Evolutionary conservation across 495 filamentous ascomycete genomes (phyloP).

Genomic region (Hypoxylon fragiforme): DNA sequence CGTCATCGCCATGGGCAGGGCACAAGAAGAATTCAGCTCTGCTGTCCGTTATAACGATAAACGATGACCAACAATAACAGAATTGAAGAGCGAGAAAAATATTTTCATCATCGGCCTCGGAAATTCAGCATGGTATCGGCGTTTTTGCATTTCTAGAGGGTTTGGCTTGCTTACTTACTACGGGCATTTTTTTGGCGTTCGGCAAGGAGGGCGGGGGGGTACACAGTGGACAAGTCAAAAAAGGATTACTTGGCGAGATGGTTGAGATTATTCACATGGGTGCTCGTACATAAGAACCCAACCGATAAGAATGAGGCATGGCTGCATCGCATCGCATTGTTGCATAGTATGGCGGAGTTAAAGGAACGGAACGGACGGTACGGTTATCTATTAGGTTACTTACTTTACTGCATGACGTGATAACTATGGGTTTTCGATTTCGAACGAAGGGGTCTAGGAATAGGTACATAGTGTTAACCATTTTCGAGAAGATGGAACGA

Average conservation of each 20-base stretch:
- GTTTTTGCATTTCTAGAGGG: constrained; percentile 15
- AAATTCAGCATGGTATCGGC: constrained; percentile 26
- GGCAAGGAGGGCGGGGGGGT: neutral
- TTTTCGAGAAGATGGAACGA: constrained; percentile 12
- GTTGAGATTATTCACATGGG: constrained; percentile 4
- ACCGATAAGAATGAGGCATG: constrained; percentile 19
- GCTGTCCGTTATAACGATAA: constrained; percentile 27
- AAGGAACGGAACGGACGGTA: constrained; percentile 1
- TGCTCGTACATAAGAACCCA: no score
- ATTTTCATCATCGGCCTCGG: constrained; percentile 3
- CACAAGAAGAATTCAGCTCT: constrained; percentile 16
- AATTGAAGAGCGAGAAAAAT: constrained; percentile 4
- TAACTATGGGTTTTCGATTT: neutral
- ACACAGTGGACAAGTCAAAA: neutral
- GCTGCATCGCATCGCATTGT: constrained; percentile 4
- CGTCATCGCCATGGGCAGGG: constrained; percentile 42
- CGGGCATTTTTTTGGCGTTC: constrained; percentile 20
- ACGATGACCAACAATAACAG: constrained; percentile 22
- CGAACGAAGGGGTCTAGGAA: no score
- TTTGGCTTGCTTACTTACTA: constrained; percentile 14
- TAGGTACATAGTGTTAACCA: neutral
- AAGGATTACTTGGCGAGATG: no score
- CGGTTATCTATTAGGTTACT: constrained; percentile 24
- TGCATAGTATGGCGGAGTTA: constrained; percentile 28
- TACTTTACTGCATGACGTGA: constrained; percentile 4